Percentiles rank a stretch among this genome's conserved stretches.
These are phyloP conservation scores for Syncephalastrum racemosum DNA, from an alignment of 371 early-diverging fungal species.

Conservation along the genomic window DNA sequence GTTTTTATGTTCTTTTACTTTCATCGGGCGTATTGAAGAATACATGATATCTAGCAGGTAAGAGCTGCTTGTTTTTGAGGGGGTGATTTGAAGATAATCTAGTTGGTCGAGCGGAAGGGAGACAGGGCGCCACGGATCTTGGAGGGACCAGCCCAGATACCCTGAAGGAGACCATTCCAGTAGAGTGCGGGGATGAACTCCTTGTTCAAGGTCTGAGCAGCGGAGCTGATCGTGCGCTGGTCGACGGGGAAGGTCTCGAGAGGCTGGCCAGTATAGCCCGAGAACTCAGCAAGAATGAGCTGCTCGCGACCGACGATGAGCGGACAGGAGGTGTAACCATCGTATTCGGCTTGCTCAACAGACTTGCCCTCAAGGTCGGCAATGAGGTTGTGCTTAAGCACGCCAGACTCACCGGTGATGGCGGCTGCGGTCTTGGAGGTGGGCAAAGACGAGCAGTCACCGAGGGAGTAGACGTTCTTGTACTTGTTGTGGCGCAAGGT, in stretches of 20 bases:
- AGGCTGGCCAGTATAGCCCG: conserved; percentile 78
- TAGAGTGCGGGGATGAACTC: conserved; percentile 77
- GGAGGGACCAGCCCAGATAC: conserved; percentile 79
- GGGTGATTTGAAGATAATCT: too few species aligned
- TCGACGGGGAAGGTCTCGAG: conserved; percentile 85
- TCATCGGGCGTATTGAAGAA: too few species aligned
- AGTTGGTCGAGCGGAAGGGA: conserved; percentile 31
- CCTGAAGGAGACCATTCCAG: conserved; percentile 77
- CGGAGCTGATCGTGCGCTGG: conserved; percentile 69
- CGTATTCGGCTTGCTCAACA: conserved; percentile 57
- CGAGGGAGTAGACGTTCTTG: conserved; percentile 78
- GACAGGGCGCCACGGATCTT: conserved; percentile 56
- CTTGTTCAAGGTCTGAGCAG: conserved; percentile 71
- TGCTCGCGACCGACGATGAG: conserved; percentile 72
- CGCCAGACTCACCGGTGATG: conserved; percentile 77
- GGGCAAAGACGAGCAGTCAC: conserved; percentile 84
- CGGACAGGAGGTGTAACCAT: conserved; percentile 89
- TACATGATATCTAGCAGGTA: too few species aligned
- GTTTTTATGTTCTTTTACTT: too few species aligned
- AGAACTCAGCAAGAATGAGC: conserved; percentile 87
- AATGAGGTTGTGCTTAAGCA: conserved; percentile 76
- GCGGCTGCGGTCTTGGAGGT: conserved; percentile 93
- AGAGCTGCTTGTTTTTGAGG: too few species aligned
- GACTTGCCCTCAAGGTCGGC: conserved; percentile 58
- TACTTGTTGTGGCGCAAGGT: conserved; percentile 81